phyloP scores from a whole-genome alignment of 2,329 filamentous ascomycete species.

The Tolypocladium tropicale region DNA sequence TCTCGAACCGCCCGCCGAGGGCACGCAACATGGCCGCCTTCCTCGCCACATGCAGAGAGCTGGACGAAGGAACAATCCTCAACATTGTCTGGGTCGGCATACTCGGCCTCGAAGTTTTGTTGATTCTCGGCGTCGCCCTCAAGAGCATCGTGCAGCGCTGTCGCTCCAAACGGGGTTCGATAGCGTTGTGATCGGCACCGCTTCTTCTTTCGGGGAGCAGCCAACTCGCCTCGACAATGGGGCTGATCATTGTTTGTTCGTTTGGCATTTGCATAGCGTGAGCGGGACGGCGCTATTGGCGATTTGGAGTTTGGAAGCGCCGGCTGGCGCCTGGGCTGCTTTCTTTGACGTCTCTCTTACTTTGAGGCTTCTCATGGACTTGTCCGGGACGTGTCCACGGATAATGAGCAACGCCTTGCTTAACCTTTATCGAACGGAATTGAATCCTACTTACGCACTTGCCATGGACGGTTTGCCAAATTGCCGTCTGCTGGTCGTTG shows the following conservation, averaged over 20 bases:
- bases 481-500: background rate
- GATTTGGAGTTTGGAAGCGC: background rate
- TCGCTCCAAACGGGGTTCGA: background rate
- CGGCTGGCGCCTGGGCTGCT: background rate
- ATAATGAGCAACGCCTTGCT: background rate
- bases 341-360: background rate
- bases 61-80: constrained; percentile 27
- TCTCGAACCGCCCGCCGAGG: background rate
- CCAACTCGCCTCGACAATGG: too few relatives aligned
- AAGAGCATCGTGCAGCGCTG: constrained; percentile 8
- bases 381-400: background rate
- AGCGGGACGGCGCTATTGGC: background rate
- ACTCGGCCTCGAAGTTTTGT: constrained; percentile 32
- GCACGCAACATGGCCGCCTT: constrained; percentile 11
- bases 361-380: background rate
- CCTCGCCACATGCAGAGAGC: constrained; percentile 16
- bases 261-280: background rate
- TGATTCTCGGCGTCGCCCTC: constrained; percentile 29
- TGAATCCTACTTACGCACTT: background rate
- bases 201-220: background rate
- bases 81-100: constrained; percentile 38
- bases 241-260: background rate
- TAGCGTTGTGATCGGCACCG: background rate
- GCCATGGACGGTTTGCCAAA: background rate
- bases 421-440: too few relatives aligned